Evolutionary conservation across 768 basidiomycete genomes (phyloP).

Genomic region (Rhodotorula kratochvilovae): DNA sequence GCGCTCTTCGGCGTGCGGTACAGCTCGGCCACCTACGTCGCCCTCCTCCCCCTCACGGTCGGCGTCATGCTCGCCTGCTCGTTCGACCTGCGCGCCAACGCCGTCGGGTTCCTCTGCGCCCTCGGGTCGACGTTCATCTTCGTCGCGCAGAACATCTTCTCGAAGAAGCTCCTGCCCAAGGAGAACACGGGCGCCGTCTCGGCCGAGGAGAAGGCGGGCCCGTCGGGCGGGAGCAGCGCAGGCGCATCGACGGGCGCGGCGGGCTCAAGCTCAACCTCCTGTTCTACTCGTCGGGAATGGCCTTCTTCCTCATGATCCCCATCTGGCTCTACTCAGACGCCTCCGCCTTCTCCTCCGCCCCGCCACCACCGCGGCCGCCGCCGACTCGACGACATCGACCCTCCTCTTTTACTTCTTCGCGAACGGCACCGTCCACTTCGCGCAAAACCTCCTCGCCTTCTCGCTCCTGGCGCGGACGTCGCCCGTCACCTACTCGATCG

Average conservation of each 20-base stretch:
- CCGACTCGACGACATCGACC: slow-evolving; percentile 52
- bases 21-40: slow-evolving; percentile 81
- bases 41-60: slow-evolving; percentile 81
- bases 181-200: slow-evolving; percentile 15
- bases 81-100: slow-evolving; percentile 84
- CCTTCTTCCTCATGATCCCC: slow-evolving; percentile 92
- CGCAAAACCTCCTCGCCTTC: slow-evolving; percentile 96
- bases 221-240: neutral
- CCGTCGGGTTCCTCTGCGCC: slow-evolving; percentile 84
- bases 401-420: slow-evolving; percentile 78
- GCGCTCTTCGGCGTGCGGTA: slow-evolving; percentile 90
- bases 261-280: slow-evolving; percentile 77
- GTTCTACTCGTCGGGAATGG: slow-evolving; percentile 87
- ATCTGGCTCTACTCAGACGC: slow-evolving; percentile 90
- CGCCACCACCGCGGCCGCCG: slow-evolving; percentile 39
- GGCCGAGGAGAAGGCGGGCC: slow-evolving; percentile 16
- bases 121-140: slow-evolving; percentile 96
- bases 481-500: slow-evolving; percentile 97
- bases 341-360: slow-evolving; percentile 55
- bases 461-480: slow-evolving; percentile 91
- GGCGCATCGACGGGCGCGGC: too few relatives aligned
- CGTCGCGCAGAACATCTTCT: slow-evolving; percentile 96
- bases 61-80: slow-evolving; percentile 98
- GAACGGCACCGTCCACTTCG: slow-evolving; percentile 94
- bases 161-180: slow-evolving; percentile 93